phyloP scores from a whole-genome alignment of 768 basidiomycete genomes.

The Mrakia gelida region DNA sequence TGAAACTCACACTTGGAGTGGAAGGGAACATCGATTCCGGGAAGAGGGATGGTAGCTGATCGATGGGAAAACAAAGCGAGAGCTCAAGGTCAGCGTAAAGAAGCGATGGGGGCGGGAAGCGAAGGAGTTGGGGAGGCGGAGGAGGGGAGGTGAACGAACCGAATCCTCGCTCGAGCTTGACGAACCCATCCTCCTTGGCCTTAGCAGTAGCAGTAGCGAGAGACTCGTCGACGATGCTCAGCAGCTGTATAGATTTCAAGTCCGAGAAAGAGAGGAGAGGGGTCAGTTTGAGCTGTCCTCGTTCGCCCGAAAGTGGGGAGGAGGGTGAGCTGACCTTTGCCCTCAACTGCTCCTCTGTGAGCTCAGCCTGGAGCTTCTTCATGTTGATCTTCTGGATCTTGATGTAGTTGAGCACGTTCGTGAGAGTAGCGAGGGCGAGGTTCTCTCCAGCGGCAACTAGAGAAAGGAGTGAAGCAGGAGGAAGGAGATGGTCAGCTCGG shows the following conservation, averaged over 20 bases:
- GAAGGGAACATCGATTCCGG: conserved; percentile 99
- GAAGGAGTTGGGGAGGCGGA: neutral
- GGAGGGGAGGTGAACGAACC: conserved; percentile 47
- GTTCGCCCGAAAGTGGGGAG: conserved; percentile 34
- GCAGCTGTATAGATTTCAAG: neutral
- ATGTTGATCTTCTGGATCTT: conserved; percentile 96
- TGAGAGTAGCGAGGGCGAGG: conserved; percentile 84
- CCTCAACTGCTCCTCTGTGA: conserved; percentile 22
- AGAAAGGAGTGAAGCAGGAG: neutral
- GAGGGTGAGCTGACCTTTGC: conserved; percentile 36
- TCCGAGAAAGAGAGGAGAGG: neutral
- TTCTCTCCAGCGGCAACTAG: conserved; percentile 92
- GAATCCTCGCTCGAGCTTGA: conserved; percentile 93
- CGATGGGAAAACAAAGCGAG: neutral
- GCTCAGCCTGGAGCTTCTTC: conserved; percentile 32
- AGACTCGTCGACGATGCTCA: conserved; percentile 32
- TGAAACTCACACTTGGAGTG: conserved; percentile 67
- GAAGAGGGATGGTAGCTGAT: conserved; percentile 44
- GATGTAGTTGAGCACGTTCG: conserved; percentile 92
- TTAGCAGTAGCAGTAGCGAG: conserved; percentile 51
- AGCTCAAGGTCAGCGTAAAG: neutral
- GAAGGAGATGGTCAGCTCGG: neutral
- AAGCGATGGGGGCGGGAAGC: too few relatives aligned
- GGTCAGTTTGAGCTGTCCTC: neutral
- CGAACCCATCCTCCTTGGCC: conserved; percentile 68